Conservation (phyloP, 2,329 filamentous ascomycete genomes). For the Byssothecium circinans region DNA sequence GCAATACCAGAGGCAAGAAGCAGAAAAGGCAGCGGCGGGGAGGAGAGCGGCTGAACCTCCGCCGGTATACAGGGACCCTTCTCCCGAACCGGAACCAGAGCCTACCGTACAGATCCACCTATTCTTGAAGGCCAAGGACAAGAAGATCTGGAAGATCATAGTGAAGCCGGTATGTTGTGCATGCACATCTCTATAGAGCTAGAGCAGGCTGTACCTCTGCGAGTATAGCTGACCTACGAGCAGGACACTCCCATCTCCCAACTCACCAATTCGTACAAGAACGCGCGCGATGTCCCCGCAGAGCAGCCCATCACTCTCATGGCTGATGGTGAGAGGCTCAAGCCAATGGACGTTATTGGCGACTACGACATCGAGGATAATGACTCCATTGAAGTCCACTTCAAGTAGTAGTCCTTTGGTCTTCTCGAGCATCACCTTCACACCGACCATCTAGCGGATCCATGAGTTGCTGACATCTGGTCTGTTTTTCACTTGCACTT, state of each 20-base stretch:
- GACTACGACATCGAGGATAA: slow-evolving; percentile 42
- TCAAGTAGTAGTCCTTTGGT: slow-evolving; percentile 26
- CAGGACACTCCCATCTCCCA: slow-evolving; percentile 36
- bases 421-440: not conserved
- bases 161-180: slow-evolving; percentile 48
- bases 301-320: slow-evolving; percentile 37
- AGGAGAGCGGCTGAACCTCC: slow-evolving; percentile 44
- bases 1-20: slow-evolving; percentile 50
- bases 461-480: not conserved
- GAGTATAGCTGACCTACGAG: slow-evolving; percentile 14
- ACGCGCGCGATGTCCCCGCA: slow-evolving; percentile 20
- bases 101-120: slow-evolving; percentile 48
- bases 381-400: slow-evolving; percentile 41
- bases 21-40: slow-evolving; percentile 28
- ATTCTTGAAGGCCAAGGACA: slow-evolving; percentile 55
- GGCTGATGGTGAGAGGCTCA: slow-evolving; percentile 43
- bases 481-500: not conserved
- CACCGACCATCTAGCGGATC: too few species aligned
- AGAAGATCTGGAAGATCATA: slow-evolving; percentile 54
- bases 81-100: slow-evolving; percentile 22
- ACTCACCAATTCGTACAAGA: slow-evolving; percentile 34
- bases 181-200: not conserved
- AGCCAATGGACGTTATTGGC: slow-evolving; percentile 34
- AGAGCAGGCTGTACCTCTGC: too few species aligned
- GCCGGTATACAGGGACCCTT: slow-evolving; percentile 15